These are phyloP conservation scores for Lepiota venenata DNA, from an alignment of 768 basidiomycete species.

Conservation along the genomic window DNA sequence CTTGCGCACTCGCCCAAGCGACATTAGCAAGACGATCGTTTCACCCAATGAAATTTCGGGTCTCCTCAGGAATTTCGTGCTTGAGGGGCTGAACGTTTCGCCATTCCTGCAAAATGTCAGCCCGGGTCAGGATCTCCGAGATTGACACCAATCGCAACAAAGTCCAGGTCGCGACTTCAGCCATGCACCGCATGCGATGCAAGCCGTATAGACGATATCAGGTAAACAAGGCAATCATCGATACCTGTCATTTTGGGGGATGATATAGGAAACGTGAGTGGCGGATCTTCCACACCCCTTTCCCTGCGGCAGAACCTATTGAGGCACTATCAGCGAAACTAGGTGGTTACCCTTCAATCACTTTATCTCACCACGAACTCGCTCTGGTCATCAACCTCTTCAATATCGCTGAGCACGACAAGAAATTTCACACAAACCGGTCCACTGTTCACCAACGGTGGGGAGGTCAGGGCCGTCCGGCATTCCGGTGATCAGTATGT, in stretches of 20 bases:
- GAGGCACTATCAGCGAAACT: constrained; percentile 22
- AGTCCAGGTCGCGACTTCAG: neutral
- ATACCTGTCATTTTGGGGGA: neutral
- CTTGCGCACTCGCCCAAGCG: constrained; percentile 22
- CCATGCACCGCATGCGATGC: constrained; percentile 8
- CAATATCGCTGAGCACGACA: too few species aligned
- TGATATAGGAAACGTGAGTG: constrained; percentile 23
- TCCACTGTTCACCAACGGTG: constrained; percentile 43
- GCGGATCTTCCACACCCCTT: constrained; percentile 31
- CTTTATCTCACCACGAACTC: constrained; percentile 35
- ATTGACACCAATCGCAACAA: too few species aligned
- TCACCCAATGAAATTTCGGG: constrained; percentile 26
- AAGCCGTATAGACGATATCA: constrained; percentile 8
- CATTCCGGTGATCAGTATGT: constrained; percentile 41
- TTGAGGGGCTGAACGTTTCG: constrained; percentile 34
- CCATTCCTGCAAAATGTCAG: constrained; percentile 39
- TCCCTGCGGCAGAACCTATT: constrained; percentile 21
- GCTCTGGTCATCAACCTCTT: too few species aligned
- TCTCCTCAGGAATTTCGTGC: constrained; percentile 39
- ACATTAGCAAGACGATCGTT: constrained; percentile 32
- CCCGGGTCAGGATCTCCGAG: constrained; percentile 36
- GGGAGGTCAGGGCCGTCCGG: constrained; percentile 33
- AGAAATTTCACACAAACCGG: too few species aligned
- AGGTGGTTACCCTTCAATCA: constrained; percentile 18
- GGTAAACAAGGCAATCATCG: constrained; percentile 13